Base-by-base conservation (phyloP, 345 rosid species). In the Toxicodendron radicans region DNA sequence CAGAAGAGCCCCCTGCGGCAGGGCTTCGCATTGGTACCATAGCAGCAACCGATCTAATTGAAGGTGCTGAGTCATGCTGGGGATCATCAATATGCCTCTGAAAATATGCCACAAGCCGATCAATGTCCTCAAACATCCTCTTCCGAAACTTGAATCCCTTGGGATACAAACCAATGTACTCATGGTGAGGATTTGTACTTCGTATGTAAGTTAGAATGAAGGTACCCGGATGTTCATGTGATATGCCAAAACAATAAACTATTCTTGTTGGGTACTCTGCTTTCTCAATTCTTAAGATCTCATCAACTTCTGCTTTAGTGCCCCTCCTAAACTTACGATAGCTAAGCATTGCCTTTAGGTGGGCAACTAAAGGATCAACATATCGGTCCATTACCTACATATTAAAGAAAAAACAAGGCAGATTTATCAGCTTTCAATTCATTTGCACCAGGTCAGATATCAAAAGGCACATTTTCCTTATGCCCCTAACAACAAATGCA, bases 1-100 rank as follows among this genome's bases (percentile, higher is more conserved):
- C 89, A 27, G 87, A 86, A 30, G 92, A 84, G 52, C 92, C 92
- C 64, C 97, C 97, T 62, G 82, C 79, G 8, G 90, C 90, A 79
- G 98, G 98, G 85, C 98, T 95, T 76, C 96, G 85, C 90, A 93
- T 93, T 21, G 99, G 98, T 43, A 93, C 99, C 97, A 88, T 93
- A 30, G 99, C 99, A 73, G 98, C 99, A 68, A 93, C 89, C 59
- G 98, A 96, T 81, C 97, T 88, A 75, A 93, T 87, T 32, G 99
- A 96, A 23, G 88, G 98, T 63, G 83, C 85, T 4, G 90, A 80
- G 32, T 95, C 98, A 74, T 86, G 85, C 81, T 82, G 82, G 1
- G 97, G 94, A 67, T 91, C 99, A 76, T 93, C 90, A 27, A 96
- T 93, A 74, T 96, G 98, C 87, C 85, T 90, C 87, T 96, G 99